These are phyloP conservation scores for Casuarina cunninghamiana DNA, from an alignment of 306 rosid species.

Conservation along the genomic window DNA sequence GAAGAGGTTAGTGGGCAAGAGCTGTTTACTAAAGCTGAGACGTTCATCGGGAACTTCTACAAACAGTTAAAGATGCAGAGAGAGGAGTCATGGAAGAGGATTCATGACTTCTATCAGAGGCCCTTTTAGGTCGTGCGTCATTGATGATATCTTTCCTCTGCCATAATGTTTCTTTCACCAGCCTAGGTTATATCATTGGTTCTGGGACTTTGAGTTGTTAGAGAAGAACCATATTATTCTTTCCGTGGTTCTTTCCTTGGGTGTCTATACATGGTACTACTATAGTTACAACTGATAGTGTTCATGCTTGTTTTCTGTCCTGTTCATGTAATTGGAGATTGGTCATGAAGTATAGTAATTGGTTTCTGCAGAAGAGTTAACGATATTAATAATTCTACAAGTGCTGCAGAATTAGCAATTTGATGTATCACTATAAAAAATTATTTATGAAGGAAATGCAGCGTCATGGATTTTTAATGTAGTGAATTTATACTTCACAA, in stretches of 20 bases:
- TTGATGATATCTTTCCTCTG: background rate
- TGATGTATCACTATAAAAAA: background rate
- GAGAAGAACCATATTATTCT: conserved; percentile 24
- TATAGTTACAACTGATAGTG: conserved; percentile 11
- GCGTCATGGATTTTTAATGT: no score
- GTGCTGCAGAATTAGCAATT: background rate
- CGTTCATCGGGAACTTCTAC: conserved; percentile 76
- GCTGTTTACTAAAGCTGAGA: conserved; percentile 70
- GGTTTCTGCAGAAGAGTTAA: background rate
- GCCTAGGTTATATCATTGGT: conserved; percentile 18
- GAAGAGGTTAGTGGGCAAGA: conserved; percentile 58
- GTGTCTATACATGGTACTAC: conserved; percentile 7
- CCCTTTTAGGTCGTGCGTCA: conserved; percentile 24
- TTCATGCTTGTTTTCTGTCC: conserved; percentile 9
- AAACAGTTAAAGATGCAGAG: conserved; percentile 82
- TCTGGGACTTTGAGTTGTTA: conserved; percentile 17
- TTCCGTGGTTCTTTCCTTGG: conserved; percentile 20
- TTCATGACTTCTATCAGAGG: conserved; percentile 47
- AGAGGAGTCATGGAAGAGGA: conserved; percentile 62
- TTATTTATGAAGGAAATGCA: no score
- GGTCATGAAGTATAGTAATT: background rate
- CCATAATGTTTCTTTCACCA: background rate
- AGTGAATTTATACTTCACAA: no score
- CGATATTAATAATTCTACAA: background rate
- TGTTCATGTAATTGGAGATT: background rate